Evolutionary conservation across 257 asterid species (phyloP).

Genomic region (Solanum paucissectum): DNA sequence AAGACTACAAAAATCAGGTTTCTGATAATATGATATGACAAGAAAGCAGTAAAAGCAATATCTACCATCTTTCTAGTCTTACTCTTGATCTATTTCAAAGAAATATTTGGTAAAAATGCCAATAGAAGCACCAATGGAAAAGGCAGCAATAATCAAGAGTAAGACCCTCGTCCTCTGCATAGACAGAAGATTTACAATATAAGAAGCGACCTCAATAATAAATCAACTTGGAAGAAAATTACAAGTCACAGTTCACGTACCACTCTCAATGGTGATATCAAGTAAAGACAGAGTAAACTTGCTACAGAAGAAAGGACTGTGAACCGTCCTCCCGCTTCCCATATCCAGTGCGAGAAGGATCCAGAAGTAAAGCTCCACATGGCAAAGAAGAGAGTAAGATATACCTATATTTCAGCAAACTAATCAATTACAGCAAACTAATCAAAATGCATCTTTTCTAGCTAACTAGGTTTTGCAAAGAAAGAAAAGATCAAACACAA

Average conservation of each 20-base stretch:
- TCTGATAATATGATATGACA: not conserved
- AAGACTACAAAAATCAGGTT: not conserved
- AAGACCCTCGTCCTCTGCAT: not conserved
- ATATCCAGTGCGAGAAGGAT: not conserved
- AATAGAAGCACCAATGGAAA: not conserved
- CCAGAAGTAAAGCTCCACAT: not conserved
- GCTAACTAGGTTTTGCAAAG: not conserved
- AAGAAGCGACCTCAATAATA: not conserved
- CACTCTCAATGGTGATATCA: not conserved
- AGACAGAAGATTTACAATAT: not conserved
- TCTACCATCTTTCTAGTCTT: not conserved
- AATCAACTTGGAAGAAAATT: not conserved
- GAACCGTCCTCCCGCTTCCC: not conserved
- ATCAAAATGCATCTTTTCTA: not conserved
- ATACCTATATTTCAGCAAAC: not conserved
- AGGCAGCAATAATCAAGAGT: not conserved
- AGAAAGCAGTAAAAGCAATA: not conserved
- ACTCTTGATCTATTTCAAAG: not conserved
- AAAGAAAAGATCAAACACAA: not conserved
- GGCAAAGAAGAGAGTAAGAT: not conserved
- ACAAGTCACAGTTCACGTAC: not conserved
- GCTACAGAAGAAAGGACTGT: not conserved
- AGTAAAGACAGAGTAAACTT: not conserved
- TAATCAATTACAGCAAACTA: not conserved
- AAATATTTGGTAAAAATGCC: not conserved